Evolutionary conservation across 805 yeast species (phyloP).

Genomic region (Starmerella khaoyaiensis): DNA sequence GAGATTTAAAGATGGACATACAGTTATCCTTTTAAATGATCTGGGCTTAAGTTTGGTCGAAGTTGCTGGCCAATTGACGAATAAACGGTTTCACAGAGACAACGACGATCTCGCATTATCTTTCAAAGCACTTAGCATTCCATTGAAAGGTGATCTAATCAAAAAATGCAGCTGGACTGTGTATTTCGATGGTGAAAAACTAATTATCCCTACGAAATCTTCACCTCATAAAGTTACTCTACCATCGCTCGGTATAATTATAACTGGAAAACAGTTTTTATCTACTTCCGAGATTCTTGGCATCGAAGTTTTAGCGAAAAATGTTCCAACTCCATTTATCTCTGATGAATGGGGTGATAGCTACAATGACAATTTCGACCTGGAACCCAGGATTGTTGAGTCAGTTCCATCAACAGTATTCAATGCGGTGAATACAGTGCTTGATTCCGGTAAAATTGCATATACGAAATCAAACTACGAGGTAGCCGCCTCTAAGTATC

Average conservation of each 20-base stretch:
- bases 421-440: constrained; percentile 7
- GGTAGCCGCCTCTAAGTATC: constrained; percentile 55
- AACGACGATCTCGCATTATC: not conserved
- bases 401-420: constrained; percentile 18
- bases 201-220: constrained; percentile 2
- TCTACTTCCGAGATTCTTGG: not conserved
- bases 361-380: constrained; percentile 18
- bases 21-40: constrained; percentile 8
- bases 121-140: not conserved
- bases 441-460: constrained; percentile 57
- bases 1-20: not conserved
- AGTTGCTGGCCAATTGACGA: not conserved
- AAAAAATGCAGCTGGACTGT: constrained; percentile 4
- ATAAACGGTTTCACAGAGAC: not conserved
- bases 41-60: not conserved
- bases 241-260: constrained; percentile 14
- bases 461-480: constrained; percentile 44
- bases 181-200: not conserved
- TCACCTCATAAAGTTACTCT: not conserved
- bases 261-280: constrained; percentile 19
- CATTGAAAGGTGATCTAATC: not conserved
- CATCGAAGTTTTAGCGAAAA: constrained; percentile 13
- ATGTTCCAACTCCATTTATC: constrained; percentile 19
- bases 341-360: constrained; percentile 20
- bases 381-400: constrained; percentile 23